Percentiles rank a stretch among this genome's conserved stretches.
phyloP scores from a whole-genome alignment of 768 basidiomycete genomes.

The Tulasnella sp. region DNA sequence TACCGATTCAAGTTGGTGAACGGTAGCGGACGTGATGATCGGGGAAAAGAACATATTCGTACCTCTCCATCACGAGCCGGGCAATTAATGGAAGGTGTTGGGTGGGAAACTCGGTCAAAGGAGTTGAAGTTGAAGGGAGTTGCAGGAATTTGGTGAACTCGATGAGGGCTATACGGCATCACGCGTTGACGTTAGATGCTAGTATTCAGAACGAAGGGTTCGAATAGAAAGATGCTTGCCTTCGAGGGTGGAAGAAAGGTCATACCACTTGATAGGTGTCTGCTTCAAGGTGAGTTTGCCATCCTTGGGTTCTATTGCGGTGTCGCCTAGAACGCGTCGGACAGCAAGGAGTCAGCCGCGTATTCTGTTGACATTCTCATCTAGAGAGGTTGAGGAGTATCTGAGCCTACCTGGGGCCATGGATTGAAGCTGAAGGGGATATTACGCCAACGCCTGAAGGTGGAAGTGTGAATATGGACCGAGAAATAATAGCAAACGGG shows the following conservation, averaged over 20 bases:
- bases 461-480: too few species aligned
- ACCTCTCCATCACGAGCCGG: slow-evolving; percentile 84
- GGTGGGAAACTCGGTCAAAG: slow-evolving; percentile 52
- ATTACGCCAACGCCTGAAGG: too few species aligned
- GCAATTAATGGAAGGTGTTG: slow-evolving; percentile 66
- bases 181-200: neutral
- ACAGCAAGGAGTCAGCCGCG: neutral
- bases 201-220: neutral
- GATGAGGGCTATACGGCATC: slow-evolving; percentile 18
- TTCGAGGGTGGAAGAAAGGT: slow-evolving; percentile 2
- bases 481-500: neutral
- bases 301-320: slow-evolving; percentile 24
- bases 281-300: slow-evolving; percentile 69
- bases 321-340: slow-evolving; percentile 2
- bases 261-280: slow-evolving; percentile 35
- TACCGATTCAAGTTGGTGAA: neutral
- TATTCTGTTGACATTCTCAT: too few species aligned
- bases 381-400: too few species aligned
- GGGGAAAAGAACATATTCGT: slow-evolving; percentile 16
- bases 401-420: too few species aligned
- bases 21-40: neutral
- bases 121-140: slow-evolving; percentile 62
- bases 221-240: neutral
- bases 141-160: slow-evolving; percentile 28
- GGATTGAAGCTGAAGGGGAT: neutral